phyloP scores from a whole-genome alignment of 2,329 filamentous ascomycete genomes.

The Exophiala dermatitidis region DNA sequence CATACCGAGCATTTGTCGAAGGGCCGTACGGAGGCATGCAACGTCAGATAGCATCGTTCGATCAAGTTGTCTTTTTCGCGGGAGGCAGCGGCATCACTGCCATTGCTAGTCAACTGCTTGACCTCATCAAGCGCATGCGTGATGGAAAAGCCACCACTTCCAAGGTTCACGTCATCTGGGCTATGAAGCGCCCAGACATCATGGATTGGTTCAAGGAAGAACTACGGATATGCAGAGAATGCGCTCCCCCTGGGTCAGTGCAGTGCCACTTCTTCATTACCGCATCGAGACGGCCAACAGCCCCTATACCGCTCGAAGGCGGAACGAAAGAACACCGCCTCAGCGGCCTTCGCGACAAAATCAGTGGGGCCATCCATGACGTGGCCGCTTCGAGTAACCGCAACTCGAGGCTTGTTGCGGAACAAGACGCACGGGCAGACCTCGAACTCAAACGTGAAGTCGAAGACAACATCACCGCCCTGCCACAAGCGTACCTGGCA shows the following conservation, averaged over 20 bases:
- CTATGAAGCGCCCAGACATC: slow-evolving; percentile 79
- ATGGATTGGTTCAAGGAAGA: slow-evolving; percentile 99
- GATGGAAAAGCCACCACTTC: slow-evolving; percentile 90
- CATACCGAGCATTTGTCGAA: slow-evolving; percentile 85
- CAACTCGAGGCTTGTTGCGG: slow-evolving; percentile 71
- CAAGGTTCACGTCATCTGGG: slow-evolving; percentile 88
- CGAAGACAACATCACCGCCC: slow-evolving; percentile 74
- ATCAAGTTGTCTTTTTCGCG: slow-evolving; percentile 86
- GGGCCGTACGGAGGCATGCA: slow-evolving; percentile 94
- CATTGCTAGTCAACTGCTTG: slow-evolving; percentile 80
- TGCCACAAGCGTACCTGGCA: slow-evolving; percentile 51
- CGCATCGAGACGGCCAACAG: slow-evolving; percentile 52
- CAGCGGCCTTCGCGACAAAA: slow-evolving; percentile 64
- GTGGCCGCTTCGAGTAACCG: slow-evolving; percentile 66
- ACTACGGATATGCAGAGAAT: slow-evolving; percentile 81
- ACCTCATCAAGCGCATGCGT: slow-evolving; percentile 93
- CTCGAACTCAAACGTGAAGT: slow-evolving; percentile 59
- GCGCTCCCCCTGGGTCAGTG: slow-evolving; percentile 78
- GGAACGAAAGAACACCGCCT: slow-evolving; percentile 46
- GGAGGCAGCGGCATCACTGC: slow-evolving; percentile 93
- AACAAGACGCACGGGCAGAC: slow-evolving; percentile 51
- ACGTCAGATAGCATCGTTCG: slow-evolving; percentile 80
- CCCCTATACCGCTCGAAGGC: slow-evolving; percentile 23
- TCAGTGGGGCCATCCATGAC: slow-evolving; percentile 79
- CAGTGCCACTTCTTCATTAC: slow-evolving; percentile 95